Base-by-base conservation (phyloP, 2,329 filamentous ascomycete genomes). In the Penicillium brasilianum region DNA sequence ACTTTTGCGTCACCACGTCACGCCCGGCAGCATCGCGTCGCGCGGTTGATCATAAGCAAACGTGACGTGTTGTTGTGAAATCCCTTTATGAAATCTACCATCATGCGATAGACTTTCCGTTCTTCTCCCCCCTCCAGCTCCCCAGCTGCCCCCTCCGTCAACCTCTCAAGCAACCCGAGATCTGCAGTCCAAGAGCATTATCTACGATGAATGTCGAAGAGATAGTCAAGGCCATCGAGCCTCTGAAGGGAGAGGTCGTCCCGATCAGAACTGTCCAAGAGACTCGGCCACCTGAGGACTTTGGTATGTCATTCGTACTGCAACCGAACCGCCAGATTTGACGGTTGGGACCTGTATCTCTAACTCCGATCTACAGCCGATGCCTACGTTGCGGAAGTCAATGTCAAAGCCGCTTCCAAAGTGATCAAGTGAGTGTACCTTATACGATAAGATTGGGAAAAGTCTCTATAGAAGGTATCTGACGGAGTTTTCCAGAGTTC, bases 211-310 rank as follows among this genome's bases (percentile, higher is more conserved):
- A 70, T 22, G 52, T 66, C 4, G 56, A 65, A 46, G 59, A 67
- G 36, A 58, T 64, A 8, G 43, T 78, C 34, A 65, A 66, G 25
- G 61, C 52, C 30, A 62, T 78, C 18, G 54, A 64, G 50, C 75
- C 77, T 49, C 63, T 77, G 8, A 36, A 61, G 5, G 78, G 78
- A 34, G 49, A 71, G n/a, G 70, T 81, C 34, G 60, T 74, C 36
- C 74, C 79, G 14, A 71, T 82, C 50, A 77, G 74, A 60, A 81
- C 80, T 0, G 70, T 82, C 9, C 79, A 81, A 57, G 78, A 82
- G 64, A 76, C 76, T 13, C 71, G 70, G 14, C 74, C 79, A 0
- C 67, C 63, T 5, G 76, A 80, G 62, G 76, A 77, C 28, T 80
- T 77, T 58, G 77, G 80, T 81, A 67, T 51, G 74, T 60, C 8